Base-by-base conservation (phyloP, 2,329 filamentous ascomycete species). In the Sporothrix brasiliensis region DNA sequence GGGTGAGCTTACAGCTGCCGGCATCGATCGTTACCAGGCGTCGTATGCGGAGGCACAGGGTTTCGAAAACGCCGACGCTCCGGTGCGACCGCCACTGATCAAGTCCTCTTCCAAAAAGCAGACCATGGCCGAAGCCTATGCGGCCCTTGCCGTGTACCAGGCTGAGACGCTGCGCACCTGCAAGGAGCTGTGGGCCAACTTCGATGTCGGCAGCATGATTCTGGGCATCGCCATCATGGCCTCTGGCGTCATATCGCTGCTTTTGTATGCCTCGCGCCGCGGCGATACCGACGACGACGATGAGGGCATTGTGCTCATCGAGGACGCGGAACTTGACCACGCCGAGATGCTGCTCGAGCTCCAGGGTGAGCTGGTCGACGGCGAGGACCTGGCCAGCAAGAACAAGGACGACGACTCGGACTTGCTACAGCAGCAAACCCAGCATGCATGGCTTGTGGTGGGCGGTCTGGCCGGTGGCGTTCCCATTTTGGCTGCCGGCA, bases 171-270 rank as follows among this genome's bases (percentile, higher is more conserved):
- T 99, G 58, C 84, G 84, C 39, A 85, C 94, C 14, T 98, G 92
- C 82, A 92, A 93, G 77, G 86, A 85, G 52, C 83, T 98, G 19
- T 99, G 95, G 95, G 93, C 95, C 27, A 88, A 92, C 49, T 99
- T 99, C 75, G 93, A 99, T 78, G 84, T 97, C 24, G 85, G 88
- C 2, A 92, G 91, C 78, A 99, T 99, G 93, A 77, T 91, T 16
- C 84, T 91, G 73, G 95, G 95, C 61, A 88, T 98, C 50, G 78
- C 80, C 0, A 86, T 97, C 68, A 87, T 96, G 73, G 84, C 87
- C 3, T 81, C 87, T 30, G 89, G 91, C 3, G 85, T 97, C 27
- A 74, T 89, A 2, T 80, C 91, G 5, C 83, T 98, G 67, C 82
- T 91, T 0, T 81, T 94, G 65, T 97, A 96, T 79, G 89, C 92